These are phyloP conservation scores for Gloeopeniophorella convolvens DNA, from an alignment of 768 basidiomycete genomes.

Conservation along the genomic window DNA sequence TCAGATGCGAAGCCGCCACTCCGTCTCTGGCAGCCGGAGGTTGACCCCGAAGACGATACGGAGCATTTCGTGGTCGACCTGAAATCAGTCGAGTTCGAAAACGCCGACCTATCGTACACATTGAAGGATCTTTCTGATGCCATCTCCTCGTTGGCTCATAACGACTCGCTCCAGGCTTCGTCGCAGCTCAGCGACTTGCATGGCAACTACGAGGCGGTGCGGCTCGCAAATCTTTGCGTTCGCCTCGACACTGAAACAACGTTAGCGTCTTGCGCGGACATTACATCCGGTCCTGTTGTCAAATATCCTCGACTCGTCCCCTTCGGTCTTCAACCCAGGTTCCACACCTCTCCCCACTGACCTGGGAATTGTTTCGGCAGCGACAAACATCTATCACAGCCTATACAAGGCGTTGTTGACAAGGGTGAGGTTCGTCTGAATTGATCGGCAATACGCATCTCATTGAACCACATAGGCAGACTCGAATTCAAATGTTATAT, in stretches of 20 bases:
- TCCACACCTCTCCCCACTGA: slow-evolving; percentile 53
- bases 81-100: slow-evolving; percentile 13
- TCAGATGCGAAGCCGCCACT: not conserved
- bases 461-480: not conserved
- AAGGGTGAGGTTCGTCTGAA: slow-evolving; percentile 30
- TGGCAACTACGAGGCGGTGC: slow-evolving; percentile 7
- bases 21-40: slow-evolving; percentile 32
- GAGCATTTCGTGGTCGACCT: slow-evolving; percentile 26
- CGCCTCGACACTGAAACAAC: not conserved
- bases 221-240: not conserved
- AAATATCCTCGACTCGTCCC: slow-evolving; percentile 83
- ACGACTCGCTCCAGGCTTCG: slow-evolving; percentile 10
- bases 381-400: slow-evolving; percentile 49
- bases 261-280: slow-evolving; percentile 60
- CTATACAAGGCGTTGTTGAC: slow-evolving; percentile 52
- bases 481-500: slow-evolving; percentile 26
- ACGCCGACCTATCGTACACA: slow-evolving; percentile 16
- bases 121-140: slow-evolving; percentile 23
- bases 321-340: slow-evolving; percentile 69
- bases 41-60: slow-evolving; percentile 31
- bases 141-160: not conserved
- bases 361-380: slow-evolving; percentile 49
- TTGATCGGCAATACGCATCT: not conserved
- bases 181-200: slow-evolving; percentile 17
- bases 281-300: slow-evolving; percentile 77